Evolutionary conservation across 176 grass and related monocot genomes (phyloP).

Genomic region (Oryza meyeriana): DNA sequence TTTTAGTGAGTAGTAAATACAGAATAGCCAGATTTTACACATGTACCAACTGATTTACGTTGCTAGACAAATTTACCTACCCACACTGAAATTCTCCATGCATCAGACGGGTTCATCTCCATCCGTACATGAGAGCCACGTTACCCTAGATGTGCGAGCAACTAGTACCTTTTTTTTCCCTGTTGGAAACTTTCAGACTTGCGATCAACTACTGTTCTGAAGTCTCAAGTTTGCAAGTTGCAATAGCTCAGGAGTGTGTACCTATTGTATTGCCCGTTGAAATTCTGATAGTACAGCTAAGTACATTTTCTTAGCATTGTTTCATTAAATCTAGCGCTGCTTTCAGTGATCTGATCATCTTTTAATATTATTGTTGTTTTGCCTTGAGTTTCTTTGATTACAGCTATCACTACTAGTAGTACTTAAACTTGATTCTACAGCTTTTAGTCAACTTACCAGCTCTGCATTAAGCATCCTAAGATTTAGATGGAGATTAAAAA

Average conservation of each 20-base stretch:
- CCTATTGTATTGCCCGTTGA: neutral
- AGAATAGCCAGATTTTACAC: neutral
- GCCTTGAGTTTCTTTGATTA: neutral
- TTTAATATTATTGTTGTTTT: neutral
- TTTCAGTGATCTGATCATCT: neutral
- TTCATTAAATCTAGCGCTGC: neutral
- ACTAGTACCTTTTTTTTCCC: neutral
- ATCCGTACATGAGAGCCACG: neutral
- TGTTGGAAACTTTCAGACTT: neutral
- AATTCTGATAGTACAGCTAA: neutral
- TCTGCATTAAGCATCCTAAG: neutral
- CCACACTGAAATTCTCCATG: neutral
- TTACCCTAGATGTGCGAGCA: conserved; percentile 2
- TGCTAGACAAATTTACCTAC: neutral
- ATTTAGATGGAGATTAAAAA: neutral
- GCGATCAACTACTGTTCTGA: neutral
- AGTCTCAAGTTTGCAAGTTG: neutral
- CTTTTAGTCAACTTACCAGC: conserved; percentile 24
- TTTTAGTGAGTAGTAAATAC: neutral
- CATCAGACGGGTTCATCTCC: neutral
- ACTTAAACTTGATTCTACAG: neutral
- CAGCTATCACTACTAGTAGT: neutral
- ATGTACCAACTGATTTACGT: neutral
- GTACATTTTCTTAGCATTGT: neutral
- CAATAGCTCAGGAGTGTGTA: neutral